These are phyloP conservation scores for Phytopythium aichiense DNA, from an alignment of 352 stramenopile species.

Conservation along the genomic window DNA sequence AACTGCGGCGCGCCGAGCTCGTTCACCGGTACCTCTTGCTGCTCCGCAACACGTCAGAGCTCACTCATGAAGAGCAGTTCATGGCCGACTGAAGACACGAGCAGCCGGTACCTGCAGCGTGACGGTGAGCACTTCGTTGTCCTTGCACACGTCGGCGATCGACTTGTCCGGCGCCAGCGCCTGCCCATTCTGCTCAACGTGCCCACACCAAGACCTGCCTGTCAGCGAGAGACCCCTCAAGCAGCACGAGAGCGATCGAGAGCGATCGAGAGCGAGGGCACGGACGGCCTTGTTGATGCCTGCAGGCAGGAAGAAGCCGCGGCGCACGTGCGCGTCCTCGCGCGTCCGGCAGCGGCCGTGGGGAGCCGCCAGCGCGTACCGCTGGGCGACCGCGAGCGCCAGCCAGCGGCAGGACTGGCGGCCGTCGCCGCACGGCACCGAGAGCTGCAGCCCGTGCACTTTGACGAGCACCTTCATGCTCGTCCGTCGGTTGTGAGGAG, in stretches of 20 bases:
- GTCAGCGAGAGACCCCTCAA: neutral
- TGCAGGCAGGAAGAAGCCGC: conserved; percentile 78
- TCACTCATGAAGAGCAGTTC: neutral
- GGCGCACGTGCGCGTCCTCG: conserved; percentile 68
- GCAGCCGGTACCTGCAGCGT: conserved; percentile 45
- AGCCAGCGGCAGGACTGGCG: conserved; percentile 81
- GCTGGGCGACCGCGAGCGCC: conserved; percentile 70
- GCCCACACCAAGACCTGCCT: neutral
- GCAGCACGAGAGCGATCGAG: neutral
- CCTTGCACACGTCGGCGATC: conserved; percentile 63
- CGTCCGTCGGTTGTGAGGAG: neutral
- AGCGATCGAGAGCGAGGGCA: neutral
- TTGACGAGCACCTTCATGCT: conserved; percentile 62
- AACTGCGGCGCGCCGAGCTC: conserved; percentile 76
- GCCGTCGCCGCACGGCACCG: conserved; percentile 75
- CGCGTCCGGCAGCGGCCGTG: conserved; percentile 71
- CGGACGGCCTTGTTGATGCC: conserved; percentile 35
- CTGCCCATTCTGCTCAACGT: conserved; percentile 24
- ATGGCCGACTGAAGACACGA: neutral
- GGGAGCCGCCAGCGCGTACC: conserved; percentile 58
- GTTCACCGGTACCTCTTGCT: conserved; percentile 82
- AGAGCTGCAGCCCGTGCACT: conserved; percentile 66
- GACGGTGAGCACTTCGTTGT: conserved; percentile 66
- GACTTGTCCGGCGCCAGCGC: conserved; percentile 42
- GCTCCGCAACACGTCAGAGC: neutral